These are phyloP conservation scores for Cyclostephanos invisitatus DNA, from an alignment of 108 stramenopile species.

Conservation along the genomic window DNA sequence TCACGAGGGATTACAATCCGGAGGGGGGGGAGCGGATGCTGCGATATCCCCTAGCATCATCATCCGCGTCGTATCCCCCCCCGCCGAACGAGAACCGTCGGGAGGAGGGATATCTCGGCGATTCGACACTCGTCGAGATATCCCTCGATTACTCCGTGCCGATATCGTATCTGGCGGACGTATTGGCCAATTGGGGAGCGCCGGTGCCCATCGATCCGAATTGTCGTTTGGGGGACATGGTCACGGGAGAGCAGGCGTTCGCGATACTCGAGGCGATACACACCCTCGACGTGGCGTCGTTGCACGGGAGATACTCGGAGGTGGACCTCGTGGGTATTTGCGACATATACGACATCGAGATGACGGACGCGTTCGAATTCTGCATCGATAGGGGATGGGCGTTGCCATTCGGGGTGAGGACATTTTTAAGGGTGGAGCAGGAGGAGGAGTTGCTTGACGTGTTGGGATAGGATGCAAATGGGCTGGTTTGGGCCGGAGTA, in stretches of 20 bases:
- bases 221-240: constrained; percentile 75
- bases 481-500: not conserved
- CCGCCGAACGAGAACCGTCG: constrained; percentile 13
- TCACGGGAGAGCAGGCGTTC: constrained; percentile 90
- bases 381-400: constrained; percentile 82
- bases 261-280: constrained; percentile 85
- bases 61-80: not conserved
- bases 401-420: constrained; percentile 85
- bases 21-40: not conserved
- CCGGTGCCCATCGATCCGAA: constrained; percentile 75
- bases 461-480: constrained; percentile 7
- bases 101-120: constrained; percentile 80
- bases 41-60: not conserved
- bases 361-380: constrained; percentile 79
- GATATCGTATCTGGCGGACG: constrained; percentile 83
- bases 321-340: constrained; percentile 64
- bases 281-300: constrained; percentile 68
- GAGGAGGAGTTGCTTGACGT: constrained; percentile 72
- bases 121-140: constrained; percentile 77
- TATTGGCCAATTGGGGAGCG: constrained; percentile 79
- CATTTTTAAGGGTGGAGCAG: constrained; percentile 78
- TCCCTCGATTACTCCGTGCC: constrained; percentile 76
- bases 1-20: not conserved
- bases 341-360: constrained; percentile 72
- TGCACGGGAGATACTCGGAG: constrained; percentile 81